phyloP scores from a whole-genome alignment of 139 green algal genomes.

The Auxenochlorella pyrenoidosa region DNA sequence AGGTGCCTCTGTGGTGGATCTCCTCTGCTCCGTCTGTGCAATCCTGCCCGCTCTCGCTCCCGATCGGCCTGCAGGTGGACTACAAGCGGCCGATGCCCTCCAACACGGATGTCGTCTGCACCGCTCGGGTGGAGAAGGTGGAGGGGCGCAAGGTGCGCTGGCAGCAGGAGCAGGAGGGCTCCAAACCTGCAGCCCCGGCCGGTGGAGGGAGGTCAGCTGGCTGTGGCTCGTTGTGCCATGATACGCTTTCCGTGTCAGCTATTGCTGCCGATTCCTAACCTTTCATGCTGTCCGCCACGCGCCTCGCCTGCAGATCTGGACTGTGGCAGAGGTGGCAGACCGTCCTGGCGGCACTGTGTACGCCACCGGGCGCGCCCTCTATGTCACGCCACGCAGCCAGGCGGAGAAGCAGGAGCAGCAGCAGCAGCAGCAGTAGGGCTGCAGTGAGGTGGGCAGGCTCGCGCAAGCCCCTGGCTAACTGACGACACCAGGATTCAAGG shows the following conservation, averaged over 20 bases:
- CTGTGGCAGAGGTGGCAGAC: constrained; percentile 40
- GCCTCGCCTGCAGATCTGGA: constrained; percentile 34
- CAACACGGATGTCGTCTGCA: constrained; percentile 44
- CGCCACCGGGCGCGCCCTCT: constrained; percentile 52
- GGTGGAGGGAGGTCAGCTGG: too few species aligned
- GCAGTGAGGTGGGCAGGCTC: neutral
- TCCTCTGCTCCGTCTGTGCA: too few species aligned
- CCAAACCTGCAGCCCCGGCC: neutral
- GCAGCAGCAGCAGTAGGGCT: neutral
- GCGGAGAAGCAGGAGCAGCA: neutral
- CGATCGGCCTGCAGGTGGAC: constrained; percentile 23
- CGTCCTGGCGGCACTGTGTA: constrained; percentile 46
- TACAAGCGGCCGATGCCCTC: constrained; percentile 53
- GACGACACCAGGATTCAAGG: too few species aligned
- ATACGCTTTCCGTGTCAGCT: neutral
- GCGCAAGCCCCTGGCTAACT: neutral
- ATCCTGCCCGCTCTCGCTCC: too few species aligned
- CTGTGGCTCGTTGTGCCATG: too few species aligned
- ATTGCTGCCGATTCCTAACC: neutral
- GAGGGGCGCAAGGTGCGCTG: constrained; percentile 64
- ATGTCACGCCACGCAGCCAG: constrained; percentile 39
- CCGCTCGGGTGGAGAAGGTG: constrained; percentile 33
- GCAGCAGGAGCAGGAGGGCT: neutral
- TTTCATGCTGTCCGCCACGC: neutral
- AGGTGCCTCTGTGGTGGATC: too few species aligned